These are phyloP conservation scores for Sphagnum tenellum DNA, from an alignment of 225 moss, liverwort and hornwort genomes.

Conservation along the genomic window DNA sequence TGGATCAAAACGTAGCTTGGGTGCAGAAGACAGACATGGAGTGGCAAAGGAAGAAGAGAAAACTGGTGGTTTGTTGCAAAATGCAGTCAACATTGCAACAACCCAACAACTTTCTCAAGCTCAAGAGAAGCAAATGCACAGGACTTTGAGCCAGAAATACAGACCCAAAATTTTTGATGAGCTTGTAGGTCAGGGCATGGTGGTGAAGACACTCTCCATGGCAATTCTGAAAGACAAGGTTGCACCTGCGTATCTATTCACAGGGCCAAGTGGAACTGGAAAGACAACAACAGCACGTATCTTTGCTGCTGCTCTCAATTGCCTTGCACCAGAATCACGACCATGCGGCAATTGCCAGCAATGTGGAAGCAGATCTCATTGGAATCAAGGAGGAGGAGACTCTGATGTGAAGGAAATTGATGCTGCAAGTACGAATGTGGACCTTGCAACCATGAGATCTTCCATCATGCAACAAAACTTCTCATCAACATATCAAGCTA, in stretches of 20 bases:
- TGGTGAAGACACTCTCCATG: slow-evolving; percentile 51
- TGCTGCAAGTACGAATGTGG: slow-evolving; percentile 47
- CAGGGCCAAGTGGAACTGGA: slow-evolving; percentile 78
- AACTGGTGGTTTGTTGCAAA: neutral
- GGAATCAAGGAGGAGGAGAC: slow-evolving; percentile 2
- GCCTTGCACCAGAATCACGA: slow-evolving; percentile 33
- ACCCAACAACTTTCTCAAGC: too few species aligned
- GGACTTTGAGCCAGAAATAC: slow-evolving; percentile 72
- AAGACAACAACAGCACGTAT: slow-evolving; percentile 74
- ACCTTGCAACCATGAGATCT: slow-evolving; percentile 38
- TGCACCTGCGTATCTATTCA: slow-evolving; percentile 75
- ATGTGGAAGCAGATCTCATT: slow-evolving; percentile 31
- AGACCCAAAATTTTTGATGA: slow-evolving; percentile 61
- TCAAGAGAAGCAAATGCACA: slow-evolving; percentile 12
- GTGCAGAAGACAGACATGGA: too few species aligned
- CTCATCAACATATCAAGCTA: slow-evolving; percentile 28
- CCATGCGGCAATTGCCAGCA: slow-evolving; percentile 68
- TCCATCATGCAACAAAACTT: slow-evolving; percentile 14
- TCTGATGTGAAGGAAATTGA: slow-evolving; percentile 56
- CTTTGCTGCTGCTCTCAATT: slow-evolving; percentile 66
- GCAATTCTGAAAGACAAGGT: slow-evolving; percentile 61
- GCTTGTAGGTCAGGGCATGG: slow-evolving; percentile 65
- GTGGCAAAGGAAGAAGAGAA: too few species aligned
- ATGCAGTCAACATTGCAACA: too few species aligned
- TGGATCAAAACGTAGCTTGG: too few species aligned